These are phyloP conservation scores for Plasmodium malariae DNA, from an alignment of 169 alveolate genomes.

Conservation along the genomic window DNA sequence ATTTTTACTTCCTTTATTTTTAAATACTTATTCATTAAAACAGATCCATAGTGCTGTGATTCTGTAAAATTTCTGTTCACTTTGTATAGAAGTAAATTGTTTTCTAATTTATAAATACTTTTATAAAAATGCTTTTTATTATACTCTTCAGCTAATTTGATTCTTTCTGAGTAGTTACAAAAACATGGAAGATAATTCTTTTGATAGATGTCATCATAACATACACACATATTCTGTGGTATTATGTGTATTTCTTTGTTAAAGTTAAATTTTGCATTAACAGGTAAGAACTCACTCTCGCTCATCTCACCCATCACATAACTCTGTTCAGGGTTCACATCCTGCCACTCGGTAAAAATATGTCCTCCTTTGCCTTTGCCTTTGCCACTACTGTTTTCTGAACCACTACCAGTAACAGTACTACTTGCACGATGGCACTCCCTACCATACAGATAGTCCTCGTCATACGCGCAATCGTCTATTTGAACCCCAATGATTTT, in stretches of 20 bases:
- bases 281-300: conserved; percentile 10
- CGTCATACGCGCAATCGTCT: conserved; percentile 35
- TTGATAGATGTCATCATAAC: neutral
- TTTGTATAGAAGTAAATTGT: conserved; percentile 9
- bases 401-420: neutral
- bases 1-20: conserved; percentile 81
- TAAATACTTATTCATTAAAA: conserved; percentile 51
- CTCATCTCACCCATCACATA: no score
- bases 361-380: no score
- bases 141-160: conserved; percentile 46
- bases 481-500: conserved; percentile 35
- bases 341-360: no score
- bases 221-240: conserved; percentile 19
- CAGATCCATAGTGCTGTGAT: conserved; percentile 2
- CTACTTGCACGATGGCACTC: neutral
- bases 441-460: neutral
- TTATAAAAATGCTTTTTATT: conserved; percentile 8
- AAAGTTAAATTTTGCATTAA: conserved; percentile 19
- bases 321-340: no score
- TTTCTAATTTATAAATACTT: conserved; percentile 17
- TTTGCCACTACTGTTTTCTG: neutral
- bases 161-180: neutral
- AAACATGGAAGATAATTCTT: conserved; percentile 16
- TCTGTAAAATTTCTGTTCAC: conserved; percentile 19
- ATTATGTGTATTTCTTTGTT: conserved; percentile 19